phyloP scores from a whole-genome alignment of 441 rosid genomes.

The Euphorbia corollata region DNA sequence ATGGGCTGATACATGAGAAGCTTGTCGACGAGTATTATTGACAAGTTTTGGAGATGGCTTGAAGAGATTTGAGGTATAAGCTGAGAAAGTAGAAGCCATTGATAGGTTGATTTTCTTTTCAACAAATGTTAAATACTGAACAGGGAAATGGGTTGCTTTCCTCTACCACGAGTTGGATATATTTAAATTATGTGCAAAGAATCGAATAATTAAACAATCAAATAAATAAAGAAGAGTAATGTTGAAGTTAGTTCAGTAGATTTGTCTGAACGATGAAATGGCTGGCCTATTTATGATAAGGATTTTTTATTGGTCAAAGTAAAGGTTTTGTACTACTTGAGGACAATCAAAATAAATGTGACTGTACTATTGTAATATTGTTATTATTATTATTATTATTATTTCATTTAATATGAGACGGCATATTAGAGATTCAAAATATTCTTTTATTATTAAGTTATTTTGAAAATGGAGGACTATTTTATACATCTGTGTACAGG shows the following conservation, averaged over 20 bases:
- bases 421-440: neutral
- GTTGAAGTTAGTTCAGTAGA: neutral
- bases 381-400: too few species aligned
- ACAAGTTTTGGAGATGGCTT: conserved; percentile 16
- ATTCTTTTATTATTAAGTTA: neutral
- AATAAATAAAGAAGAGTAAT: neutral
- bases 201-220: neutral
- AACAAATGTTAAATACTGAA: neutral
- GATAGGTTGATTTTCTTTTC: neutral
- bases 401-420: neutral
- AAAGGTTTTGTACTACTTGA: neutral
- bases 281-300: neutral
- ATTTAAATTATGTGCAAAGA: neutral
- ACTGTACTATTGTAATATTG: neutral
- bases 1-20: conserved; percentile 25
- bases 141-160: neutral
- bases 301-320: neutral
- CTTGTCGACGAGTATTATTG: conserved; percentile 2
- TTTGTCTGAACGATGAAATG: neutral
- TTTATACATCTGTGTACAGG: neutral
- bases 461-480: neutral
- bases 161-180: neutral
- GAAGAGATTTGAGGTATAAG: conserved; percentile 6
- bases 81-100: neutral
- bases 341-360: neutral